Conservation (phyloP, 352 stramenopile species). For the Pythium rhizo-oryzae region DNA sequence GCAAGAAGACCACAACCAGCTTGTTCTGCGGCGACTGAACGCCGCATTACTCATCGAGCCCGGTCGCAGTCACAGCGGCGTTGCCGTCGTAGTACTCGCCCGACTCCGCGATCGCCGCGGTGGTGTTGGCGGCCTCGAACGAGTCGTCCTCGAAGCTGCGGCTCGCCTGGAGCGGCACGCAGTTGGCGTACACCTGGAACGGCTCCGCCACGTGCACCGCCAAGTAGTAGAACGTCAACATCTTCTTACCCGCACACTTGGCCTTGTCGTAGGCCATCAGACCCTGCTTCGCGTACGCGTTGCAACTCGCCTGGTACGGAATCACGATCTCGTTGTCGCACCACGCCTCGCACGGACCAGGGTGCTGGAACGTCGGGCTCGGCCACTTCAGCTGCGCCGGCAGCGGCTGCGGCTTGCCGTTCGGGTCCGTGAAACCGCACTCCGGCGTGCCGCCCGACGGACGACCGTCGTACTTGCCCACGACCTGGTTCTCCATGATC, state of each 20-base stretch:
- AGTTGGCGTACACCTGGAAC: slow-evolving; percentile 19
- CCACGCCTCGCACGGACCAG: slow-evolving; percentile 9
- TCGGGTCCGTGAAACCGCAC: slow-evolving; percentile 16
- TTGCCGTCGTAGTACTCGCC: not conserved
- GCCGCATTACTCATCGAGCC: not conserved
- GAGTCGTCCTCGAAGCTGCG: not conserved
- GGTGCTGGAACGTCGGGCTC: slow-evolving; percentile 15
- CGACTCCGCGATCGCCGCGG: not conserved
- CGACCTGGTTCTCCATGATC: slow-evolving; percentile 22
- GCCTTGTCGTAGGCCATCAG: slow-evolving; percentile 17
- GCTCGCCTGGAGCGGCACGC: slow-evolving; percentile 11
- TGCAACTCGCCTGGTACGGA: slow-evolving; percentile 15
- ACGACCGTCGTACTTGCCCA: slow-evolving; percentile 19
- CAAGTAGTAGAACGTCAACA: slow-evolving; percentile 20
- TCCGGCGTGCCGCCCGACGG: slow-evolving; percentile 6
- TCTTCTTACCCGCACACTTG: slow-evolving; percentile 16
- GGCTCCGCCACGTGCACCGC: slow-evolving; percentile 16
- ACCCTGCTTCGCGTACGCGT: slow-evolving; percentile 5
- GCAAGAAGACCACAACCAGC: no score
- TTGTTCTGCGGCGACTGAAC: no score
- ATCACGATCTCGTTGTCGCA: slow-evolving; percentile 16
- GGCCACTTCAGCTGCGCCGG: slow-evolving; percentile 9
- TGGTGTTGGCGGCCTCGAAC: not conserved
- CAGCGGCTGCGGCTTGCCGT: slow-evolving; percentile 13
- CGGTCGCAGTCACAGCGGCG: not conserved